A percentile compares a stretch with the other conserved stretches of the same genome.
Conservation (phyloP, 768 basidiomycete species). For the Vishniacozyma victoriae region DNA sequence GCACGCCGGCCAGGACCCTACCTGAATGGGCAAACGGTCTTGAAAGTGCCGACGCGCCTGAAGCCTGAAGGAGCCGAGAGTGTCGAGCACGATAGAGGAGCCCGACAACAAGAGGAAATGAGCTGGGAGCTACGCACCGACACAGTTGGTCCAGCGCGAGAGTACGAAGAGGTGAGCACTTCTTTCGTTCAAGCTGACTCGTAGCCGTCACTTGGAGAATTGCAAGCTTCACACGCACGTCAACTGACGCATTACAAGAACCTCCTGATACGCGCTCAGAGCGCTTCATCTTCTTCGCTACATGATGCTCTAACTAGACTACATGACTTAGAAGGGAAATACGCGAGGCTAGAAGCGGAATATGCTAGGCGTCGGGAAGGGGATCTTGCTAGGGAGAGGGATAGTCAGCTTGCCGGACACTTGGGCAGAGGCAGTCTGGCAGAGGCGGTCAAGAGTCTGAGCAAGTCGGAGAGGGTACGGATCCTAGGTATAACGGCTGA, state of each 20-base stretch:
- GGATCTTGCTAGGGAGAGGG: not conserved
- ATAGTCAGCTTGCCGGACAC: not conserved
- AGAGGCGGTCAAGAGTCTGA: not conserved
- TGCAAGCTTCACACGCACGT: conserved; percentile 6
- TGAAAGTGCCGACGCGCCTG: too few relatives aligned
- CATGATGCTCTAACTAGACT: conserved; percentile 18
- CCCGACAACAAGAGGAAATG: too few relatives aligned
- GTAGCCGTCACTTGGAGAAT: conserved; percentile 5
- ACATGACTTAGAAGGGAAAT: conserved; percentile 10
- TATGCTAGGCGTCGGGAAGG: conserved; percentile 6
- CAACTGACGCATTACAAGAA: conserved; percentile 23
- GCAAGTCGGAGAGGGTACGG: conserved; percentile 13
- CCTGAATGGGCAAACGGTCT: too few relatives aligned
- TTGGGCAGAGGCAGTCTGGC: not conserved
- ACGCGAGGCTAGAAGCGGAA: conserved; percentile 5
- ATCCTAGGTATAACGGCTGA: conserved; percentile 20
- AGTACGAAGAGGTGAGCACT: not conserved
- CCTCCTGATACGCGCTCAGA: conserved; percentile 21
- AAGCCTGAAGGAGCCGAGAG: too few relatives aligned
- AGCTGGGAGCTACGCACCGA: conserved; percentile 34
- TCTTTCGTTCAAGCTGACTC: not conserved
- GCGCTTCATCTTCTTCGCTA: conserved; percentile 17
- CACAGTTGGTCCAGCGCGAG: conserved; percentile 3
- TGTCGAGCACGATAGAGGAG: too few relatives aligned
- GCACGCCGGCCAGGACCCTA: too few relatives aligned